Evolutionary conservation across 306 rosid genomes (phyloP).

Genomic region (Ceratonia siliqua): DNA sequence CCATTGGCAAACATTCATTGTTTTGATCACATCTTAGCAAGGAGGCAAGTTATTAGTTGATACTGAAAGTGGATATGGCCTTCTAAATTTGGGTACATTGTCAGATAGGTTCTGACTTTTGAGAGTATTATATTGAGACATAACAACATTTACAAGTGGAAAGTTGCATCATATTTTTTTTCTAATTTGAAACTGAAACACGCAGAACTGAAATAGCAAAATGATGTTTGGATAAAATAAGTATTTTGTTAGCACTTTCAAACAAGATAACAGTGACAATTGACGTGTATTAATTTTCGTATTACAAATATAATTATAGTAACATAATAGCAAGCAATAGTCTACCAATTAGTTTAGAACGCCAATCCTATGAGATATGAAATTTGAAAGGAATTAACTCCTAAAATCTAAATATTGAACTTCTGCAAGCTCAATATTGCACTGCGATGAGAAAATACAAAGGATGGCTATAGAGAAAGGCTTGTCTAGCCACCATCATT

Average conservation of each 20-base stretch:
- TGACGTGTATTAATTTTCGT: no score
- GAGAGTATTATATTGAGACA: not conserved
- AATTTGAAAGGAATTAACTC: no score
- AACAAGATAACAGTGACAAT: no score
- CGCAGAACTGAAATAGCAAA: no score
- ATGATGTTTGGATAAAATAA: conserved; percentile 41
- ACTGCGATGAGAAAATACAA: no score
- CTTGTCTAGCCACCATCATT: not conserved
- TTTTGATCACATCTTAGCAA: conserved; percentile 12
- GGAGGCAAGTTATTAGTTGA: not conserved
- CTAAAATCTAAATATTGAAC: no score
- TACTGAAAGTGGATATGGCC: not conserved
- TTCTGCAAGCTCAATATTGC: no score
- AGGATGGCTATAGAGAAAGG: not conserved
- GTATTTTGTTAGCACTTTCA: conserved; percentile 29
- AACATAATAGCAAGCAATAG: no score
- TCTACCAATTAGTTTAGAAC: no score
- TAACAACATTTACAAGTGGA: not conserved
- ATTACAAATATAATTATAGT: no score
- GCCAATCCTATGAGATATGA: no score
- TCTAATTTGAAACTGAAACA: no score
- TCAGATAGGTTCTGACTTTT: not conserved
- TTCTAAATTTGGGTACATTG: not conserved
- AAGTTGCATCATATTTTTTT: conserved; percentile 45
- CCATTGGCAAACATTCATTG: conserved; percentile 8